Percentiles rank a stretch among this genome's conserved stretches.
Evolutionary conservation across 768 basidiomycete species (phyloP).

Genomic region (Exidia glandulosa): DNA sequence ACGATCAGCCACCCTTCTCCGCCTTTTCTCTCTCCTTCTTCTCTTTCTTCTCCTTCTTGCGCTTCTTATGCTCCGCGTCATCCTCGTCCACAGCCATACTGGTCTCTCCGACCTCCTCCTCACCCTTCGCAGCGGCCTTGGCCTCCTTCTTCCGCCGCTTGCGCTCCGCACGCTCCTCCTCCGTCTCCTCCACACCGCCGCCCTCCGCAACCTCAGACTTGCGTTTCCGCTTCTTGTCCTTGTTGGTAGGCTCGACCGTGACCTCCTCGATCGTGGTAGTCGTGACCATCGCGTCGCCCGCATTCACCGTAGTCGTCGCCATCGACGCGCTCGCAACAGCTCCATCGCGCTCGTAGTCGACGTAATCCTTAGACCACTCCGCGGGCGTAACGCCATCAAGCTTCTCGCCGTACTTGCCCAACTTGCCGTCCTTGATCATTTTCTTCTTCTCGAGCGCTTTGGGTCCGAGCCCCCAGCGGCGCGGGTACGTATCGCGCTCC

Average conservation of each 20-base stretch:
- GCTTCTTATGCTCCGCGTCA: slow-evolving; percentile 41
- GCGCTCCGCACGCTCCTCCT: slow-evolving; percentile 7
- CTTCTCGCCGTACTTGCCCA: slow-evolving; percentile 90
- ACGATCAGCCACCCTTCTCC: slow-evolving; percentile 13
- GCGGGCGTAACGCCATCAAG: slow-evolving; percentile 78
- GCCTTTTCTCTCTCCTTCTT: slow-evolving; percentile 14
- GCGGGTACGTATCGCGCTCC: slow-evolving; percentile 97
- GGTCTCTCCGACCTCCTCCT: slow-evolving; percentile 30
- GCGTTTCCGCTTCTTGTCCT: slow-evolving; percentile 81
- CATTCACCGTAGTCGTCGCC: slow-evolving; percentile 1
- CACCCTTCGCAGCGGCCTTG: slow-evolving; percentile 47
- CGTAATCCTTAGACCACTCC: slow-evolving; percentile 86
- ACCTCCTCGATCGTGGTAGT: slow-evolving; percentile 5
- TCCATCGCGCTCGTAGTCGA: slow-evolving; percentile 74
- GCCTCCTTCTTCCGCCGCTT: slow-evolving; percentile 20
- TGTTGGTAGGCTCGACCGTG: slow-evolving; percentile 33
- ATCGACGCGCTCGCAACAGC: slow-evolving; percentile 23
- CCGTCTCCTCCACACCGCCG: slow-evolving; percentile 6
- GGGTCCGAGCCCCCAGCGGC: slow-evolving; percentile 95
- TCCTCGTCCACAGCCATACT: slow-evolving; percentile 32
- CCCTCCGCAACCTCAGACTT: slow-evolving; percentile 13
- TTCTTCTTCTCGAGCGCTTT: slow-evolving; percentile 97
- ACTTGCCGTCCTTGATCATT: slow-evolving; percentile 93
- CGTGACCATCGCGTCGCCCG: neutral
- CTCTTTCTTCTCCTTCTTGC: slow-evolving; percentile 36